A percentile compares a stretch with the other conserved stretches of the same genome.
phyloP scores from a whole-genome alignment of 257 asterid genomes.

The Prunella vulgaris region DNA sequence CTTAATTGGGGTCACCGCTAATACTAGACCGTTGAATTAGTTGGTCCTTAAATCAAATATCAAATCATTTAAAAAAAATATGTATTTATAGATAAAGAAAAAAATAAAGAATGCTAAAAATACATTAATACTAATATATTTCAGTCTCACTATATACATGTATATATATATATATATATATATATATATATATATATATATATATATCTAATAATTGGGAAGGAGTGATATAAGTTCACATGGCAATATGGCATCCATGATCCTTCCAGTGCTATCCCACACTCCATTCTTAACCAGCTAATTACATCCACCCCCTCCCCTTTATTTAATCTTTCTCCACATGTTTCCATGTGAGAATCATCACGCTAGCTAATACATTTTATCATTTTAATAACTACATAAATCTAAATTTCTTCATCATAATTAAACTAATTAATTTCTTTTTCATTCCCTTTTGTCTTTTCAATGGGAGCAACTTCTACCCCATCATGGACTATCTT shows the following conservation, averaged over 20 bases:
- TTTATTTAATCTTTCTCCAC: slow-evolving; percentile 20
- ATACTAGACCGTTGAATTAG: too few relatives aligned
- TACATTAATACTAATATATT: too few relatives aligned
- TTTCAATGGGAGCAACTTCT: neutral
- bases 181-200: too few relatives aligned
- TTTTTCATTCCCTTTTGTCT: neutral
- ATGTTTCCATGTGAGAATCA: slow-evolving; percentile 32
- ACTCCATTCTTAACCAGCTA: slow-evolving; percentile 20
- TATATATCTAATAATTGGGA: neutral
- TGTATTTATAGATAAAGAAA: too few relatives aligned
- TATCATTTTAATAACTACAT: neutral
- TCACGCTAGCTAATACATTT: neutral
- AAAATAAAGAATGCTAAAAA: too few relatives aligned
- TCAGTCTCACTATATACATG: too few relatives aligned
- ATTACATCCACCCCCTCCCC: neutral
- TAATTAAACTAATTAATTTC: neutral
- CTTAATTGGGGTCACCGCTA: too few relatives aligned
- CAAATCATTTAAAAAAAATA: too few relatives aligned
- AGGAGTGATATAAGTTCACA: slow-evolving; percentile 21
- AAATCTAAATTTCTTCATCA: neutral
- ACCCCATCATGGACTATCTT: too few relatives aligned
- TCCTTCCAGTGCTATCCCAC: slow-evolving; percentile 14
- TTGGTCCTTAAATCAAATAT: too few relatives aligned
- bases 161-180: too few relatives aligned
- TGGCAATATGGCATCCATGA: slow-evolving; percentile 34